Percentiles rank a stretch among this genome's conserved stretches.
phyloP scores from a whole-genome alignment of 2,329 filamentous ascomycete species.

The Botrytis byssoidea region DNA sequence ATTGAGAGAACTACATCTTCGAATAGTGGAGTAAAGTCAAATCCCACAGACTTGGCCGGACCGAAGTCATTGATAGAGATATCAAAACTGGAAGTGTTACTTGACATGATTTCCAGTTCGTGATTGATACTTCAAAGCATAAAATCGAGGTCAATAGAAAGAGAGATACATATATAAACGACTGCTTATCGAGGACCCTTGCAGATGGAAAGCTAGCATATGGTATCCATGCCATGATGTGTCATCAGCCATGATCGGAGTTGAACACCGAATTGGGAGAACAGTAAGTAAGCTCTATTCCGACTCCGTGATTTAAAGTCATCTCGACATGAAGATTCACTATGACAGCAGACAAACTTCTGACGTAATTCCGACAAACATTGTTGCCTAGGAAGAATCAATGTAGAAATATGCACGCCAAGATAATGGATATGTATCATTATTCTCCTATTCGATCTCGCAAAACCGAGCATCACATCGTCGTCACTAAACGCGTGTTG shows the following conservation, averaged over 20 bases:
- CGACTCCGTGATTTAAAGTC: background rate
- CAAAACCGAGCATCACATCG: background rate
- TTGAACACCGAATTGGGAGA: background rate
- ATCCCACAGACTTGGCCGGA: conserved; percentile 25
- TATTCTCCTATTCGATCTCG: background rate
- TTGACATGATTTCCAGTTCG: conserved; percentile 12
- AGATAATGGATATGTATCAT: background rate
- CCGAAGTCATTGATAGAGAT: conserved; percentile 25
- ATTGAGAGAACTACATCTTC: conserved; percentile 32
- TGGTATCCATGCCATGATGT: background rate
- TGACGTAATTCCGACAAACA: background rate
- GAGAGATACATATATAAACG: background rate
- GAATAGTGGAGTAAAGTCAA: conserved; percentile 35
- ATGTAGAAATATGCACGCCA: background rate
- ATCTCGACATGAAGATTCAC: background rate
- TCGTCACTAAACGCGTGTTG: conserved; percentile 18
- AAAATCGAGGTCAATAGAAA: background rate
- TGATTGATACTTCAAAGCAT: background rate
- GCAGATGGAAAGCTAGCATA: background rate
- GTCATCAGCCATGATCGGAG: background rate
- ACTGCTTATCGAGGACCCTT: background rate
- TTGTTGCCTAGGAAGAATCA: background rate
- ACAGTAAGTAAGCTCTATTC: background rate
- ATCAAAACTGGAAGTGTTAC: conserved; percentile 3
- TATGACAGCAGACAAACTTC: background rate